phyloP scores from a whole-genome alignment of 352 stramenopile genomes.

The Phytopythium aichiense region DNA sequence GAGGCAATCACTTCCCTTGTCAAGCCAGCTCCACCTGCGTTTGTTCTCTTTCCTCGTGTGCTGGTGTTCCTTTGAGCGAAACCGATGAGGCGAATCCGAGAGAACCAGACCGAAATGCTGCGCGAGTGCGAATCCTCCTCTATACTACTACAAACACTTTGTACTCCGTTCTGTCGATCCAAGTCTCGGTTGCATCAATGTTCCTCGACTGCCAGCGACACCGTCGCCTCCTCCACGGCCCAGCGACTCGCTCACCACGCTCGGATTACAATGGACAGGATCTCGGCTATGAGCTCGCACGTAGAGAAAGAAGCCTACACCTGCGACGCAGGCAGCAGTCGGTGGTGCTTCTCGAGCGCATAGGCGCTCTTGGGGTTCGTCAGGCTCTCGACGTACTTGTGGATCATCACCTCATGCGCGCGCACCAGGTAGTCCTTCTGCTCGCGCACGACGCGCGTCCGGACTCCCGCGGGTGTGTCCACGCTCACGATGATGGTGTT shows the following conservation, averaged over 20 bases:
- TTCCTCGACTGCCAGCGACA: not conserved
- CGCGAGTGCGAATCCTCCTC: not conserved
- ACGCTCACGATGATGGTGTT: slow-evolving; percentile 73
- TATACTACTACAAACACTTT: not conserved
- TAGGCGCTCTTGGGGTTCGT: slow-evolving; percentile 67
- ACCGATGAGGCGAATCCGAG: not conserved
- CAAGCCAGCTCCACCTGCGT: no score
- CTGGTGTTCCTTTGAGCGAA: not conserved
- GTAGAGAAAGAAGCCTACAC: not conserved
- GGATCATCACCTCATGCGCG: slow-evolving; percentile 48
- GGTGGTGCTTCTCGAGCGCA: slow-evolving; percentile 78
- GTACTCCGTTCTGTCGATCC: not conserved
- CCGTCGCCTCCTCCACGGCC: not conserved
- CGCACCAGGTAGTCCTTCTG: slow-evolving; percentile 70
- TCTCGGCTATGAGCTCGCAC: not conserved
- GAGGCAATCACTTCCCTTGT: no score
- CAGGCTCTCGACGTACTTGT: slow-evolving; percentile 74
- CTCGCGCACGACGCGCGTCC: slow-evolving; percentile 36
- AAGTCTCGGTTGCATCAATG: no score
- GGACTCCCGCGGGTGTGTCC: slow-evolving; percentile 20
- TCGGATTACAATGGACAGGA: not conserved
- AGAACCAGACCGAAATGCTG: not conserved
- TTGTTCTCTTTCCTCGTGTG: no score
- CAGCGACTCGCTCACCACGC: not conserved
- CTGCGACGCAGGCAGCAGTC: slow-evolving; percentile 27